These are phyloP conservation scores for Suillus sp. DNA, from an alignment of 768 basidiomycete genomes.

Conservation along the genomic window DNA sequence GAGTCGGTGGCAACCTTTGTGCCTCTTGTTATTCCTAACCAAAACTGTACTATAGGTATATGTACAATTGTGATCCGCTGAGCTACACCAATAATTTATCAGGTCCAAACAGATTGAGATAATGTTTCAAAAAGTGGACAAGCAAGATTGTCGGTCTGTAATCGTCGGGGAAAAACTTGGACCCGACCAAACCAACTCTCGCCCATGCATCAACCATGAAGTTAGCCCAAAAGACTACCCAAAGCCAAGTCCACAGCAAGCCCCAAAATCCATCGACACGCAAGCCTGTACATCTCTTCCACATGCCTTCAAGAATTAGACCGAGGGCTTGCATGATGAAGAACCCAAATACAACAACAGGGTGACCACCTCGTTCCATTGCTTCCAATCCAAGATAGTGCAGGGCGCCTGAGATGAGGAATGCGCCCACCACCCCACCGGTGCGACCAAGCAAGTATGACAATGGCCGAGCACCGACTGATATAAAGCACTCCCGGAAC, in stretches of 20 bases:
- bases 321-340: slow-evolving; percentile 62
- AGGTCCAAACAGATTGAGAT: not conserved
- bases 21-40: too few species aligned
- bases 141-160: slow-evolving; percentile 19
- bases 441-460: slow-evolving; percentile 45
- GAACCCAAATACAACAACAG: slow-evolving; percentile 45
- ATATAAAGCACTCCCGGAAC: slow-evolving; percentile 59
- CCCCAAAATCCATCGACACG: slow-evolving; percentile 52
- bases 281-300: slow-evolving; percentile 45
- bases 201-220: slow-evolving; percentile 48
- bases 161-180: slow-evolving; percentile 5
- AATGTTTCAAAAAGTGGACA: not conserved
- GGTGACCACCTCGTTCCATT: slow-evolving; percentile 55
- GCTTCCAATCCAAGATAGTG: slow-evolving; percentile 63
- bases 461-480: slow-evolving; percentile 49
- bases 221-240: slow-evolving; percentile 50
- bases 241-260: slow-evolving; percentile 51
- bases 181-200: slow-evolving; percentile 11
- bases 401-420: slow-evolving; percentile 58
- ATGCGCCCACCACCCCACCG: slow-evolving; percentile 58
- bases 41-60: not conserved
- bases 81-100: not conserved
- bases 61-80: not conserved
- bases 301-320: slow-evolving; percentile 49
- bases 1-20: too few species aligned